Conservation (phyloP, 1,139 yeast species). For the Geotrichum phurueaensis region DNA sequence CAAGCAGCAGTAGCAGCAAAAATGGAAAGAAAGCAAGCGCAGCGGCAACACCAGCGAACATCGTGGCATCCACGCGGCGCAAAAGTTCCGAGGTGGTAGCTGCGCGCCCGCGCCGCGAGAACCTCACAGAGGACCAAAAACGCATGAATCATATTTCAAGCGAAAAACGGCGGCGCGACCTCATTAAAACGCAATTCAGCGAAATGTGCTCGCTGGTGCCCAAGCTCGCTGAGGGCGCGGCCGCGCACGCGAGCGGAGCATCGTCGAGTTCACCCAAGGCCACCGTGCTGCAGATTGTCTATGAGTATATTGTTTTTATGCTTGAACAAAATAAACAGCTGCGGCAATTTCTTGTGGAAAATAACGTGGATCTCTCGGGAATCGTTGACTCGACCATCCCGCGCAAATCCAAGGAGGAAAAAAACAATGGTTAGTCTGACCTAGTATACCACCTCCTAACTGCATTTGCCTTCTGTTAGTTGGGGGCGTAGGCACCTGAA, state of each 20-base stretch:
- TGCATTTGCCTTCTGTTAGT: too few species aligned
- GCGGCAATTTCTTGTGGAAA: conserved; percentile 2
- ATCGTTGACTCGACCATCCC: conserved; percentile 13
- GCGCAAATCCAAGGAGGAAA: neutral
- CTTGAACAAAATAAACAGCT: conserved; percentile 22
- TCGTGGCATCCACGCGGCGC: neutral
- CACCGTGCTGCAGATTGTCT: conserved; percentile 35
- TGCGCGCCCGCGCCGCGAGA: conserved; percentile 36
- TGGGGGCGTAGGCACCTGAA: too few species aligned
- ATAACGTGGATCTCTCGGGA: conserved; percentile 2
- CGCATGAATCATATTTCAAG: conserved; percentile 65
- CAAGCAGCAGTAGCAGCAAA: neutral
- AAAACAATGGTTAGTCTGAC: too few species aligned
- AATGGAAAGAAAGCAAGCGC: neutral
- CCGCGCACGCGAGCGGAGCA: neutral
- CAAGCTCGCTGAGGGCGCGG: conserved; percentile 19
- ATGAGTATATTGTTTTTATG: conserved; percentile 30
- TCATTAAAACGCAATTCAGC: conserved; percentile 48
- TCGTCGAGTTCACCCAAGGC: conserved; percentile 32
- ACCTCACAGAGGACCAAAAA: conserved; percentile 59
- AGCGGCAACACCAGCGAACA: neutral
- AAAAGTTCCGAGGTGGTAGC: neutral
- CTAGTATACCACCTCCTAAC: too few species aligned
- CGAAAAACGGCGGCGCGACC: conserved; percentile 69
- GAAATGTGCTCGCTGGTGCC: conserved; percentile 39